Evolutionary conservation across 441 rosid species (phyloP).

Genomic region (Euphorbia corollata): DNA sequence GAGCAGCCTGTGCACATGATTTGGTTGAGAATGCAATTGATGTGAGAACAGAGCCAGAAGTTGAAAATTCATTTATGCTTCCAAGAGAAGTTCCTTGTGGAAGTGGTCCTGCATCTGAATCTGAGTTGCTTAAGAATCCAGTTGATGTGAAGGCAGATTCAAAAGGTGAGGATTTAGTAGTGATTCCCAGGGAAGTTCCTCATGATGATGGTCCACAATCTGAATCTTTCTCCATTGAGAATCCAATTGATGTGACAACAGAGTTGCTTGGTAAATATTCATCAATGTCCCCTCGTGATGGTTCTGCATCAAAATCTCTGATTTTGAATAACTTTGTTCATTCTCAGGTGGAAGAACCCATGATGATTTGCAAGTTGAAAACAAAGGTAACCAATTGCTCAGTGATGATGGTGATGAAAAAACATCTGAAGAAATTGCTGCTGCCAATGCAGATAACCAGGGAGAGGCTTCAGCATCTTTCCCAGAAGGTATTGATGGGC

Average conservation of each 20-base stretch:
- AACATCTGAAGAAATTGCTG: slow-evolving; percentile 19
- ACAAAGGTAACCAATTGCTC: slow-evolving; percentile 17
- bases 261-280: slow-evolving; percentile 7
- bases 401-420: slow-evolving; percentile 8
- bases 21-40: slow-evolving; percentile 14
- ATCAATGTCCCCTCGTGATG: not conserved
- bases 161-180: slow-evolving; percentile 9
- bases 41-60: slow-evolving; percentile 14
- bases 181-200: not conserved
- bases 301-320: slow-evolving; percentile 15
- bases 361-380: slow-evolving; percentile 9
- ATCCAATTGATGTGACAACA: slow-evolving; percentile 7
- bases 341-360: slow-evolving; percentile 3
- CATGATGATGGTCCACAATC: not conserved
- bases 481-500: slow-evolving; percentile 35
- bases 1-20: slow-evolving; percentile 23
- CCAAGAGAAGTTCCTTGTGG: not conserved
- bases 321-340: slow-evolving; percentile 6
- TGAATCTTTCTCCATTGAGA: slow-evolving; percentile 15
- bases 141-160: slow-evolving; percentile 19
- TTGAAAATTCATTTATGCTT: slow-evolving; percentile 8
- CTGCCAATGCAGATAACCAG: slow-evolving; percentile 19
- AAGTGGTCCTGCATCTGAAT: slow-evolving; percentile 10
- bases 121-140: slow-evolving; percentile 6
- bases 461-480: slow-evolving; percentile 19